phyloP scores from a whole-genome alignment of 768 basidiomycete species.

The Paxillus involutus region DNA sequence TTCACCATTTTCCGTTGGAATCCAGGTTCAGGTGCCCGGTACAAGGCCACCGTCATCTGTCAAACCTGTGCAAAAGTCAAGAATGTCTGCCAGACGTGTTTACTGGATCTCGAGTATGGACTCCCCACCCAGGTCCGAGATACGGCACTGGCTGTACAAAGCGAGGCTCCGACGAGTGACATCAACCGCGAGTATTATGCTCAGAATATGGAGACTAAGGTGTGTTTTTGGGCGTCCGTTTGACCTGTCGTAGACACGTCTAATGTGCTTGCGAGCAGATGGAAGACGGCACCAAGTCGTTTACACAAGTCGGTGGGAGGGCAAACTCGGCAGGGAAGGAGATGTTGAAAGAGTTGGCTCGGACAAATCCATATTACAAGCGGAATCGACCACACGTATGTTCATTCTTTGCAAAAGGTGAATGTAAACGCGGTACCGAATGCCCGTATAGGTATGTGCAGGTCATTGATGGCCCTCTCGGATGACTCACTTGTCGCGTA shows the following conservation, averaged over 20 bases:
- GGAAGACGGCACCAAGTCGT: constrained; percentile 62
- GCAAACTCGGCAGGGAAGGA: constrained; percentile 87
- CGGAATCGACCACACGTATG: constrained; percentile 93
- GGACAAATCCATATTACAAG: constrained; percentile 97
- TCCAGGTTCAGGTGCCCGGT: constrained; percentile 89
- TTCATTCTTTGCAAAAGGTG: constrained; percentile 94
- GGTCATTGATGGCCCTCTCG: not conserved
- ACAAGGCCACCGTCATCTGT: constrained; percentile 96
- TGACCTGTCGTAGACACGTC: not conserved
- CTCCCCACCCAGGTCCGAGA: constrained; percentile 97
- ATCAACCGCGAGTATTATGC: constrained; percentile 96
- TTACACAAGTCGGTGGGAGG: constrained; percentile 53
- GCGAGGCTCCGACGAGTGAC: constrained; percentile 92
- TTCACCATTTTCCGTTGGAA: constrained; percentile 99
- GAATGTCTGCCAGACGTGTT: constrained; percentile 96
- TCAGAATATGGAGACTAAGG: constrained; percentile 88
- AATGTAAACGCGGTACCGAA: constrained; percentile 87
- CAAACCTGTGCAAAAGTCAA: constrained; percentile 96
- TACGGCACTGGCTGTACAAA: constrained; percentile 83
- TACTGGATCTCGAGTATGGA: constrained; percentile 94
- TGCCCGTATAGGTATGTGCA: constrained; percentile 79
- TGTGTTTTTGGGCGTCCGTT: constrained; percentile 21
- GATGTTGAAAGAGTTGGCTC: constrained; percentile 92
- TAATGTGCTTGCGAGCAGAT: constrained; percentile 45
- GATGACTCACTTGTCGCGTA: constrained; percentile 24